Evolutionary conservation across 2,329 filamentous ascomycete species (phyloP), one percentile per base, ranked within the genome.

Genomic region (Gnomoniopsis sp.): DNA sequence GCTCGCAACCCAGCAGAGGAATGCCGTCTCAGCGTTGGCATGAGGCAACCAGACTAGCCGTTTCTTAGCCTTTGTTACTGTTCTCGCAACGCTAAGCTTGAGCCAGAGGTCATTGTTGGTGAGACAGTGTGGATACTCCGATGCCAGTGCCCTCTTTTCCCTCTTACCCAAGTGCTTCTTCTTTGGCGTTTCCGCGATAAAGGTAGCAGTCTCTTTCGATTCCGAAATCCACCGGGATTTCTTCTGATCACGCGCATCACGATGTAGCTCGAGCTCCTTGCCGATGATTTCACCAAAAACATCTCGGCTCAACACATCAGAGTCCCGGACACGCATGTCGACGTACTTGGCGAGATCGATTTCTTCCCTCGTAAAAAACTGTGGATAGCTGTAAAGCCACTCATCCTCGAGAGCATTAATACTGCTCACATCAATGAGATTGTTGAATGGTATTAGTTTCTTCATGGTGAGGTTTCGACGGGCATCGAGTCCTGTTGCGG

Each of bases 311-410:
- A 46, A 12, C 26, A 30, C 4, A 30, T n/a, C n/a, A n/a, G n/a
- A n/a, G n/a, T n/a, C n/a, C n/a, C n/a, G n/a, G n/a, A 30, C 4
- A 30, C 8, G 26, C 26, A 4, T 30, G 26, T 30, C 26, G 8
- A 30, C 26, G 8, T 30, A 8, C 26, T 30, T 8, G 4, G 8
- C 8, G 26, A 30, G 8, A 8, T 30, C 26, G 26, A 30, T 30
- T 30, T 44, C 2, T 8, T 55, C 21, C 23, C 48, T 48, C 10
- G 23, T 22, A 12, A 64, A 33, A 17, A 63, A 66, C 3, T 53
- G n/a, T 15, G 65, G 63, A 23, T 63, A 65, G 11, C 61, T 60
- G 38, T 62, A 66, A 2, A 66, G 30, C 64, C 64, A 66, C 26
- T 66, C 65, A 2, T 64, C 64, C 1, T 63, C 59, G 1, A 65